Base-by-base conservation (phyloP, 1,284 basidiomycete species). In the Sporisorium scitamineum region DNA sequence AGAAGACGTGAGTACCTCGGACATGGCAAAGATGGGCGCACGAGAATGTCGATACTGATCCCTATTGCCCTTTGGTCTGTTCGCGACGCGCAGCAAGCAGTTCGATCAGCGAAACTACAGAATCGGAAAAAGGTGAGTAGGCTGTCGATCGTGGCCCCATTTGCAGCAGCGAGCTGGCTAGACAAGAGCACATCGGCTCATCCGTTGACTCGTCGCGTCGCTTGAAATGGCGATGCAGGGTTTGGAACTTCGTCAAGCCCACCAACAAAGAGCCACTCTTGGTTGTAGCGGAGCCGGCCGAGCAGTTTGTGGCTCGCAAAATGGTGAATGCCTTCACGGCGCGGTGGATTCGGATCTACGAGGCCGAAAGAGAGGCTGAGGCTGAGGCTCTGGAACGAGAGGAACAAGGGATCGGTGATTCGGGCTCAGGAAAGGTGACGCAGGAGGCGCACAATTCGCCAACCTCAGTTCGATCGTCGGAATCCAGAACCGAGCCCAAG, bases 241-340 rank as follows among this genome's bases (percentile, higher is more conserved):
- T 69, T 29, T 11, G 27, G 27, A 42, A 24, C 1, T 69, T 69
- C 7, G n/a, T 69, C 0, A 22, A 20, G 54, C 27, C 54, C n/a
- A 42, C 39, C 22, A 20, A 31, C 14, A 11, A 37, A 37, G 18
- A 44, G 10, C 0, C 11, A 20, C 2, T 29, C 2, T 13, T 58
- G 51, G 20, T 26, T 1, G 60, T 69, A 8, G 2, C 52, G 5
- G 53, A 62, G 20, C 29, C 22, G 9, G 45, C 11, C 10, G 56
- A 63, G 45, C 60, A 69, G 41, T 69, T 24, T 14, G 45, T 62
- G 2, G 66, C 66, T n/a, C 59, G 59, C n/a, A 52, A 55, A 14
- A 27, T 69, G 26, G 60, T 69, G 11, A 69, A 69, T 13, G 55
- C 59, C 7, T 68, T 54, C 37, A 22, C 55, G 3, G 66, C 59